A percentile compares a stretch with the other conserved stretches of the same genome.
These are phyloP conservation scores for Elsinoe ampelina DNA, from an alignment of 2,329 filamentous ascomycete species.

Conservation along the genomic window DNA sequence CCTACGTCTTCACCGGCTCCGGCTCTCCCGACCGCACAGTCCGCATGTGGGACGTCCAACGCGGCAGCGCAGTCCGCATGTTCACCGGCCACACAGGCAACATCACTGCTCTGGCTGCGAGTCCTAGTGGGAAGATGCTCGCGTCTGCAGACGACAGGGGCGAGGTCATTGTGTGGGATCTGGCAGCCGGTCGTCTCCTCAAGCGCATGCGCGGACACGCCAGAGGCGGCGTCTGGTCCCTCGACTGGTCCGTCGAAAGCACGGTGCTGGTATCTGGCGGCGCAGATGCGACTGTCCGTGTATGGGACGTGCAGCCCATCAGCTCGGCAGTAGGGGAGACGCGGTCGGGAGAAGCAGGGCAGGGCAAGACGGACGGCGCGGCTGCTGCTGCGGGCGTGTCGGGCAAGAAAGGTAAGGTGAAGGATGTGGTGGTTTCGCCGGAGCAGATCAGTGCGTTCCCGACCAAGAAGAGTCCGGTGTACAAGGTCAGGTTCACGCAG, in stretches of 20 bases:
- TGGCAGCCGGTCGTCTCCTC: constrained; percentile 72
- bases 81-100: constrained; percentile 88
- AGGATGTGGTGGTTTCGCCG: constrained; percentile 80
- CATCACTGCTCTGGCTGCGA: constrained; percentile 74
- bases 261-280: constrained; percentile 83
- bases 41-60: constrained; percentile 92
- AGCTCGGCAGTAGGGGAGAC: constrained; percentile 30
- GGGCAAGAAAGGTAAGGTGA: constrained; percentile 52
- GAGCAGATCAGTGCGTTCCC: constrained; percentile 93
- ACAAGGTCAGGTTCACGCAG: constrained; percentile 84
- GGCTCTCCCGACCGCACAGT: constrained; percentile 72
- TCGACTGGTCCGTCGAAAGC: constrained; percentile 89
- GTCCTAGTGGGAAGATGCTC: constrained; percentile 80
- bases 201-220: constrained; percentile 93
- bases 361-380: constrained; percentile 45
- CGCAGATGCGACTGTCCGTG: constrained; percentile 81
- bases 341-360: constrained; percentile 41
- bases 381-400: constrained; percentile 33
- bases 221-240: constrained; percentile 85
- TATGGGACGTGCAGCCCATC: constrained; percentile 79
- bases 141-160: constrained; percentile 83
- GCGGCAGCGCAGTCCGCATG: constrained; percentile 77
- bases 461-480: constrained; percentile 91
- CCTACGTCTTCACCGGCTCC: constrained; percentile 87
- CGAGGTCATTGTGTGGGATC: constrained; percentile 89